Evolutionary conservation across 1,139 yeast species (phyloP), one percentile per base, ranked within the genome.

Genomic region (Pichia sp.): DNA sequence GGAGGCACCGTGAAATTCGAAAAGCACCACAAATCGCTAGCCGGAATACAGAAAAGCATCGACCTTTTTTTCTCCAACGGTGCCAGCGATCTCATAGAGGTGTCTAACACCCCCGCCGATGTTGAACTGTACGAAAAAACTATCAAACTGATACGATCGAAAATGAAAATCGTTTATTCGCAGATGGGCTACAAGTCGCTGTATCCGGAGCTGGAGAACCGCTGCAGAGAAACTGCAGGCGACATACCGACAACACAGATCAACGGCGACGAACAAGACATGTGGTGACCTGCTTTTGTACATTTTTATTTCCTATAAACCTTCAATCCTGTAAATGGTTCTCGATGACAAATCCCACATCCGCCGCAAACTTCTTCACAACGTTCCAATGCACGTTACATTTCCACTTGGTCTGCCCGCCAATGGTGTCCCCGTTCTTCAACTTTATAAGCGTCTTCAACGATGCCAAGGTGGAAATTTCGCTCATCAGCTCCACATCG

Each of bases 361-460:
- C 79, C 41, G 67, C 65, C 1, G 82, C 74, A 40, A 80, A 67
- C 34, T 65, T 63, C 47, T 72, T 72, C n/a, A 75, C 73, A 3
- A 72, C 69, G 21, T 66, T 63, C 81, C 80, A 79, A 53, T 69
- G 69, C 31, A 78, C 67, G 55, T 75, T 77, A 61, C 81, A 76
- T 61, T 72, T 76, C 83, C 83, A 79, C 55, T 81, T 68, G 5
- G 76, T 75, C 53, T 72, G 72, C 1, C 82, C 77, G 23, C 77
- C 78, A 51, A 79, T 67, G 6, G 78, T 72, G 62, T 79, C 83
- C 10, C 78, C 72, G 63, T 45, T 76, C 25, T 60, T 58, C 21
- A 64, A 41, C 47, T 63, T 64, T 67, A 68, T 63, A 10, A 80
- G 62, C 26, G 78, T 65, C 21, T 81, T 82, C 57, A 78, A 66